Evolutionary conservation across 148 eudicot genomes (phyloP).

Genomic region (Camellia japonica): DNA sequence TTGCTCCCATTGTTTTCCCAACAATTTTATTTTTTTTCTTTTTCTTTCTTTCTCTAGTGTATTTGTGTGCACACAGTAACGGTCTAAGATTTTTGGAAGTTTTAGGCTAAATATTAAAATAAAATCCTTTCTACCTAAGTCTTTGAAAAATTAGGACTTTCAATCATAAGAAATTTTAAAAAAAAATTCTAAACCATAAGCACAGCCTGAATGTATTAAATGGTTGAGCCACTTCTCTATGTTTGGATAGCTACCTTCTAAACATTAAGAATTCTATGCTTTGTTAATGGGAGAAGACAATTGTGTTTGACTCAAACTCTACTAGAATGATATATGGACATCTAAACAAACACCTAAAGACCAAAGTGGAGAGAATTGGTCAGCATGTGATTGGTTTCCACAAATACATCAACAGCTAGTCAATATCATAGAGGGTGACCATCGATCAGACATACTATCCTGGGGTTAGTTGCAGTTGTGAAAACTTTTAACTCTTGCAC

Average conservation of each 20-base stretch:
- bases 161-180: no score
- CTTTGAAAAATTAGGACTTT: no score
- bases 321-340: background rate
- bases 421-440: background rate
- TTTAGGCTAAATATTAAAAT: no score
- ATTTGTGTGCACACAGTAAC: no score
- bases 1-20: background rate
- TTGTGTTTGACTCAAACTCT: background rate
- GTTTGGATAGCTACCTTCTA: background rate
- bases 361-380: background rate
- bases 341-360: background rate
- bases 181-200: no score
- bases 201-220: no score
- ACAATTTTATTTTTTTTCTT: background rate
- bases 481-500: no score
- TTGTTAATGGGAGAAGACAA: background rate
- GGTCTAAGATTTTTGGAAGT: no score
- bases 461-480: no score
- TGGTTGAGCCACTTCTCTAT: background rate
- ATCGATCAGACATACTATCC: background rate
- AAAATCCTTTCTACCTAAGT: no score
- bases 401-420: background rate
- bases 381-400: slow-evolving; percentile 9
- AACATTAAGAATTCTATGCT: no score
- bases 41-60: background rate